phyloP scores from a whole-genome alignment of 2,329 filamentous ascomycete genomes.

The Fusarium lateritium region DNA sequence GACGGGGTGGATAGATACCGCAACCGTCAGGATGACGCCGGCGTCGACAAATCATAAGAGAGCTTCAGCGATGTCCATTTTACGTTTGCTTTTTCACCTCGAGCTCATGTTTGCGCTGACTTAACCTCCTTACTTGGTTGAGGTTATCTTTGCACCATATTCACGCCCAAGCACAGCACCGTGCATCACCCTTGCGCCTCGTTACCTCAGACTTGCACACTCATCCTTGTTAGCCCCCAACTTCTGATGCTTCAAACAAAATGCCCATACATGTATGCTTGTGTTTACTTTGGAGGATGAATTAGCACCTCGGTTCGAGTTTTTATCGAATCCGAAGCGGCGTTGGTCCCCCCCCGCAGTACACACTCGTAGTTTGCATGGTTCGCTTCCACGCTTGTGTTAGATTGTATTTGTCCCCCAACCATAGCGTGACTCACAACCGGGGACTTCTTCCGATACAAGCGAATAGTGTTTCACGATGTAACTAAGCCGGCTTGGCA shows the following conservation, averaged over 20 bases:
- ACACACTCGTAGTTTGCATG: slow-evolving; percentile 28
- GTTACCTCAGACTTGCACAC: slow-evolving; percentile 25
- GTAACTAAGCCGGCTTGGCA: slow-evolving; percentile 24
- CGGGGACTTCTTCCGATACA: slow-evolving; percentile 39
- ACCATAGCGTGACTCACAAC: slow-evolving; percentile 42
- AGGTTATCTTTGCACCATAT: slow-evolving; percentile 41
- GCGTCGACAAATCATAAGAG: slow-evolving; percentile 43
- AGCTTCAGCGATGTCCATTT: slow-evolving; percentile 26
- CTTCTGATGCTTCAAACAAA: slow-evolving; percentile 20
- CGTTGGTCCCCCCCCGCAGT: slow-evolving; percentile 36
- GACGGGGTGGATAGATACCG: slow-evolving; percentile 17
- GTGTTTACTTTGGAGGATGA: slow-evolving; percentile 3
- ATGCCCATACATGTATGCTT: not conserved
- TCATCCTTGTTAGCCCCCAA: slow-evolving; percentile 26
- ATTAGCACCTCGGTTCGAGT: not conserved
- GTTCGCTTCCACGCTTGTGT: slow-evolving; percentile 28
- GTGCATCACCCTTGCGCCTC: slow-evolving; percentile 45
- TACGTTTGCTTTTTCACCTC: slow-evolving; percentile 29
- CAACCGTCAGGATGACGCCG: slow-evolving; percentile 39
- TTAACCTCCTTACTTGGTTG: slow-evolving; percentile 17
- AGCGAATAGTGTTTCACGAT: slow-evolving; percentile 44
- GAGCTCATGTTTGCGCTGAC: slow-evolving; percentile 9
- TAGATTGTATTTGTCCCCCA: slow-evolving; percentile 20
- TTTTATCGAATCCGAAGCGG: slow-evolving; percentile 25
- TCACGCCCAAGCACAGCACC: slow-evolving; percentile 45